These are phyloP conservation scores for Aegle marmelos DNA, from an alignment of 345 rosid species.

Conservation along the genomic window DNA sequence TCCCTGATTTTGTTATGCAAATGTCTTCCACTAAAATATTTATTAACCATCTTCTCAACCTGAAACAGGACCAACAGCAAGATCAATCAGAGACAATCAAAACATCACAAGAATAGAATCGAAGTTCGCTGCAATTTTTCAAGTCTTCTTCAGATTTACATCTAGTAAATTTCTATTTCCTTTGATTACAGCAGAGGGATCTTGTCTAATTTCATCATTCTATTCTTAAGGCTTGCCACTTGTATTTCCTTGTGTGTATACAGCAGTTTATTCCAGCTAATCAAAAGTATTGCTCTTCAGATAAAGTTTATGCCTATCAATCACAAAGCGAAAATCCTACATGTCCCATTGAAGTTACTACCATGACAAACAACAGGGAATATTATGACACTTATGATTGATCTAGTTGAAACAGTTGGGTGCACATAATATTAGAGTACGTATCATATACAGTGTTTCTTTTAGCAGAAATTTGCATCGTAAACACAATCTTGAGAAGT, in stretches of 20 bases:
- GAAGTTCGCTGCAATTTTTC: slow-evolving; percentile 1
- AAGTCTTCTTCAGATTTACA: not conserved
- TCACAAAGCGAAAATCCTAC: not conserved
- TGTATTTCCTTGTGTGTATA: slow-evolving; percentile 1
- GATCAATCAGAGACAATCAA: slow-evolving; percentile 20
- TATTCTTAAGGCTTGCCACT: not conserved
- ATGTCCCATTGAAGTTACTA: not conserved
- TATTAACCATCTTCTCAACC: slow-evolving; percentile 16
- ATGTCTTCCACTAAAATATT: not conserved
- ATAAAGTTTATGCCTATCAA: not conserved
- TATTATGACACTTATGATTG: not conserved
- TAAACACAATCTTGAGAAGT: not conserved
- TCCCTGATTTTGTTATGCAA: not conserved
- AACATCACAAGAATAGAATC: slow-evolving; percentile 11
- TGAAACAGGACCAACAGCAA: slow-evolving; percentile 38
- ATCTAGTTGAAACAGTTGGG: not conserved
- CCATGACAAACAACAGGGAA: not conserved
- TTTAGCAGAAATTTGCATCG: not conserved
- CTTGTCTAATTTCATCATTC: not conserved
- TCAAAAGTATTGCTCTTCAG: not conserved
- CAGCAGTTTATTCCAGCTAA: not conserved
- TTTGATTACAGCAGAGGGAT: not conserved
- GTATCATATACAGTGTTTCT: not conserved
- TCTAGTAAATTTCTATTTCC: not conserved
- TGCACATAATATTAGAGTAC: not conserved